phyloP scores from a whole-genome alignment of 2,329 filamentous ascomycete genomes.

The Colletotrichum cuscutae region DNA sequence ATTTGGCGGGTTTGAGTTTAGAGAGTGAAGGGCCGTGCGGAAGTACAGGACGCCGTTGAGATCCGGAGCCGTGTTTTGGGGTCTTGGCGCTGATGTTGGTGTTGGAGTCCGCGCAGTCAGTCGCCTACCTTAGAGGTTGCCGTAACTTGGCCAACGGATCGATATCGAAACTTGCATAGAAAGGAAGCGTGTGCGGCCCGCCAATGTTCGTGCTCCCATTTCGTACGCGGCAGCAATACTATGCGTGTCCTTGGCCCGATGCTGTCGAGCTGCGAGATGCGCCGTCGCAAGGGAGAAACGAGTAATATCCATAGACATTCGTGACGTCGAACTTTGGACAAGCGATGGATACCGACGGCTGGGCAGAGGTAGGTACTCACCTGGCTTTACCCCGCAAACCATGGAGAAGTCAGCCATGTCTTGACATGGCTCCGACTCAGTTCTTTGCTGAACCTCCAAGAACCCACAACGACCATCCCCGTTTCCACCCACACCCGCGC shows the following conservation, averaged over 20 bases:
- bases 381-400: constrained; percentile 30
- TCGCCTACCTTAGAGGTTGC: neutral
- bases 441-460: neutral
- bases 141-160: constrained; percentile 29
- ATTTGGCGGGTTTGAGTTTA: constrained; percentile 8
- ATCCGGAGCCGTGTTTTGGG: constrained; percentile 34
- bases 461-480: constrained; percentile 19
- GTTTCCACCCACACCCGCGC: constrained; percentile 20
- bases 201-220: neutral
- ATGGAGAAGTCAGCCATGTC: neutral
- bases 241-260: neutral
- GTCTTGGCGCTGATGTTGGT: constrained; percentile 26
- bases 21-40: constrained; percentile 23
- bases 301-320: neutral
- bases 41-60: constrained; percentile 28
- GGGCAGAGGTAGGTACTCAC: neutral
- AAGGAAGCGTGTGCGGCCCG: constrained; percentile 11
- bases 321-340: neutral
- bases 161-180: neutral
- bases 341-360: neutral
- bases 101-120: neutral
- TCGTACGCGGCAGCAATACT: neutral
- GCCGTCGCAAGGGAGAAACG: neutral
- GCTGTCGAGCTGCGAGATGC: neutral
- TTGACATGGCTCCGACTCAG: constrained; percentile 25